Base-by-base conservation (phyloP, 176 grass and related monocot species). In the Tillandsia fasciculata region DNA sequence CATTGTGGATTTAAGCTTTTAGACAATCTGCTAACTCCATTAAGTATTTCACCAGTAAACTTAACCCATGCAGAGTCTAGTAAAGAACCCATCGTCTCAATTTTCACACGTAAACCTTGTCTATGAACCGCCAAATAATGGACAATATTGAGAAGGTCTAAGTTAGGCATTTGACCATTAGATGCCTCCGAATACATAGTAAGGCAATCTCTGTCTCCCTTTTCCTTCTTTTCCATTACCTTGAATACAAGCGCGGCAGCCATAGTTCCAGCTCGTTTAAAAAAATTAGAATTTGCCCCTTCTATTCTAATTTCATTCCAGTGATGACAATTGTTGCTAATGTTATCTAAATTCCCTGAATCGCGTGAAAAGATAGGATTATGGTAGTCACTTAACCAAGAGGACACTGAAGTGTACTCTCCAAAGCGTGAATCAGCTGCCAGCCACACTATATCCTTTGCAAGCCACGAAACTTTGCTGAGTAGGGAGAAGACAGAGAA, bases 111-210 rank as follows among this genome's bases (percentile, higher is more conserved):
- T 49, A 96, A 84, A 66, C 89, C 89, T 89, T 96, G 93, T 69
- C 93, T 91, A 63, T 92, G 93, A 66, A 96, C 93, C 83, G 88
- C 93, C 69, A 96, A 83, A 79, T 96, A 96, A 72, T 96, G 89
- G 49, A 90, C 86, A 12, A 92, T 86, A 85, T 96, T 96, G 64
- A 96, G 78, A 74, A 96, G 84, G 66, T 96, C 93, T 72, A 96
- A 80, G 71, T 96, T 96, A 57, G 93, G 93, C 93, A 96, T 96
- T 72, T 96, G 89, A n/a, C 93, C 93, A 83, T 96, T 96, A 78
- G 93, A 92, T 74, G 88, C 93, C 74, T 96, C 93, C 42, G 89
- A 83, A 85, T 83, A 92, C 70, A 96, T 92, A 27, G 69, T 81
- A 65, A 96, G 80, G 69, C 82, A 70, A 76, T 96, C 93, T 81